Evolutionary conservation across 2,329 filamentous ascomycete genomes (phyloP), one percentile per base, ranked within the genome.

Genomic region (Alternaria atra): DNA sequence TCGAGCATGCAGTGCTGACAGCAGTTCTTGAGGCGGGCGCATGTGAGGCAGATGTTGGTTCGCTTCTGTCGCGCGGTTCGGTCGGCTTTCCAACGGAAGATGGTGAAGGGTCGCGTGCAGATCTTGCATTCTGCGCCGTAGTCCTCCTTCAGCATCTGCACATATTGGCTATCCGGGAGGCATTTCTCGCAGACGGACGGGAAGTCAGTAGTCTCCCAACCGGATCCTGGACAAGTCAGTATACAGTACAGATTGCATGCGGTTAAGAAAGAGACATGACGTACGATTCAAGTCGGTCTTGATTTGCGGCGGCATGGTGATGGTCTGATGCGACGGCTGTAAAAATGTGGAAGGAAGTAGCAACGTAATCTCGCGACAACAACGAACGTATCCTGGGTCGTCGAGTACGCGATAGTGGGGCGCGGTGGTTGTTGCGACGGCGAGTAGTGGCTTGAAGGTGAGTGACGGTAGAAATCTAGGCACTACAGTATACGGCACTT

Each of bases 1-100:
- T 99, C 95, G 54, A 99, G 90, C 93, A 98, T 98, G 84, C 95
- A 99, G 81, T 91, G 94, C 83, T 99, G 95, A 76, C 95, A 99
- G 83, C 95, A 98, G 83, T 99, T 99, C 82, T 99, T 99, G 68
- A 98, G 86, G 44, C 95, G 91, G 23, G 95, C 94, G 83, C 95
- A 99, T 40, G 95, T 99, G 25, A 99, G 85, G 80, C 95, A 99
- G 73, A 98, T 96, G 73, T 92, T 97, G 55, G 94, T 98, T 68
- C 92, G 90, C 81, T 96, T 97, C 79, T 94, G 94, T 64, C 94
- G 91, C 27, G 93, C 89, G 3, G 94, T 95, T 59, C 95, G 92
- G 78, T 97, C 94, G 65, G 92, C 90, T 72, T 94, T 94, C 94
- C 94, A 99, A 72, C 90, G 89, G 79, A 99, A 99, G 55, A 98